phyloP scores from a whole-genome alignment of 2,329 filamentous ascomycete species.

The Escovopsis weberi region DNA sequence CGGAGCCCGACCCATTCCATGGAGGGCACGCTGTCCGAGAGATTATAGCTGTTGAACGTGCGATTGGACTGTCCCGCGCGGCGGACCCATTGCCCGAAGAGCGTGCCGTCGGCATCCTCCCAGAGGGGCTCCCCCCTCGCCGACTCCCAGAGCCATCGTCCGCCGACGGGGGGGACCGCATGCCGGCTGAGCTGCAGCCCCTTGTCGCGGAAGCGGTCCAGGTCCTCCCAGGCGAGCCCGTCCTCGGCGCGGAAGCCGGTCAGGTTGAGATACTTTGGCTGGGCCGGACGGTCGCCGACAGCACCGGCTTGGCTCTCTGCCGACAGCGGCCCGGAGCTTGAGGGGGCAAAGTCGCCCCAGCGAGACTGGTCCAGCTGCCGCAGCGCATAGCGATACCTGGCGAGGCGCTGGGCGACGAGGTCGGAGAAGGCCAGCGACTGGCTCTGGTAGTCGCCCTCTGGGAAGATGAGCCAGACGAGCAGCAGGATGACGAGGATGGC shows the following conservation, averaged over 20 bases:
- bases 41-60: constrained; percentile 41
- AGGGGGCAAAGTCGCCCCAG: constrained; percentile 47
- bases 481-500: constrained; percentile 17
- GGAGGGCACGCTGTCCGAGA: constrained; percentile 48
- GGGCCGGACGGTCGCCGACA: constrained; percentile 3
- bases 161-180: constrained; percentile 29
- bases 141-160: constrained; percentile 25
- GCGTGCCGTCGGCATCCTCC: constrained; percentile 61
- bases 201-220: constrained; percentile 50
- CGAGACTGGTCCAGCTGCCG: constrained; percentile 37
- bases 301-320: constrained; percentile 8
- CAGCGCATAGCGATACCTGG: constrained; percentile 37
- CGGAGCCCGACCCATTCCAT: constrained; percentile 48
- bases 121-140: constrained; percentile 40
- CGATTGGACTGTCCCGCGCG: constrained; percentile 32
- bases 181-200: constrained; percentile 47
- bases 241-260: constrained; percentile 64
- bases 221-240: constrained; percentile 62
- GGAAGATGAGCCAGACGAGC: constrained; percentile 26
- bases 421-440: constrained; percentile 21
- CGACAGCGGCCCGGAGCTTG: constrained; percentile 8
- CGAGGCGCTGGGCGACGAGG: constrained; percentile 29
- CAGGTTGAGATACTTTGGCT: constrained; percentile 45
- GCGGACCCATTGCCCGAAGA: constrained; percentile 63
- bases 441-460: constrained; percentile 20